Conservation (phyloP, 192 early-diverging fungal species). For the Lobosporangium transversale region DNA sequence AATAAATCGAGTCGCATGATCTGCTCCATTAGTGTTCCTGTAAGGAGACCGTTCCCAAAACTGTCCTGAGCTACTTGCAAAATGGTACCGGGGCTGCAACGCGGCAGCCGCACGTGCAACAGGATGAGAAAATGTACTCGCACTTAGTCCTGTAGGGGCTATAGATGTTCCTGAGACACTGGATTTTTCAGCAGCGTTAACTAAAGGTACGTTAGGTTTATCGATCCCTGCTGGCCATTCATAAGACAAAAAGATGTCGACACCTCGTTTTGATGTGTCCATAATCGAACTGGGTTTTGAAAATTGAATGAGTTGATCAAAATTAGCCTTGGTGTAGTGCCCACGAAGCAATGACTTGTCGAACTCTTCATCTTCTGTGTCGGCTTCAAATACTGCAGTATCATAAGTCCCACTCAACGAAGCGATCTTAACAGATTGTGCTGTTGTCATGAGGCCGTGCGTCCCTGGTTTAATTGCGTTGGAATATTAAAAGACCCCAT, state of each 20-base stretch:
- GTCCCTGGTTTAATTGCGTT: slow-evolving; percentile 11
- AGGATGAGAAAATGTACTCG: slow-evolving; percentile 25
- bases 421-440: slow-evolving; percentile 69
- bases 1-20: slow-evolving; percentile 85
- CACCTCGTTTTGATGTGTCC: slow-evolving; percentile 50
- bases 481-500: too few relatives aligned
- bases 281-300: slow-evolving; percentile 41
- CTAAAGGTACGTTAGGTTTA: slow-evolving; percentile 7
- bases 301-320: slow-evolving; percentile 36
- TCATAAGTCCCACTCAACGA: slow-evolving; percentile 64
- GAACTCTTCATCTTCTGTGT: slow-evolving; percentile 27
- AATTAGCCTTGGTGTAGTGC: slow-evolving; percentile 43
- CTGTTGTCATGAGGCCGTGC: slow-evolving; percentile 65
- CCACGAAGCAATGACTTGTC: slow-evolving; percentile 16
- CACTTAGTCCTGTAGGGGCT: slow-evolving; percentile 3
- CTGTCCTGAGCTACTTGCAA: slow-evolving; percentile 69
- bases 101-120: slow-evolving; percentile 59
- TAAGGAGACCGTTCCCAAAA: slow-evolving; percentile 93
- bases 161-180: background rate
- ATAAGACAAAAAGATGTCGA: slow-evolving; percentile 85
- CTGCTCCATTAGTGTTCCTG: slow-evolving; percentile 61
- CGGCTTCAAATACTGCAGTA: slow-evolving; percentile 20
- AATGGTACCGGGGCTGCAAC: slow-evolving; percentile 90
- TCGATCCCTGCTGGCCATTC: slow-evolving; percentile 81
- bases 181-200: background rate